Base-by-base conservation (phyloP, 257 asterid species). In the Avicennia marina region DNA sequence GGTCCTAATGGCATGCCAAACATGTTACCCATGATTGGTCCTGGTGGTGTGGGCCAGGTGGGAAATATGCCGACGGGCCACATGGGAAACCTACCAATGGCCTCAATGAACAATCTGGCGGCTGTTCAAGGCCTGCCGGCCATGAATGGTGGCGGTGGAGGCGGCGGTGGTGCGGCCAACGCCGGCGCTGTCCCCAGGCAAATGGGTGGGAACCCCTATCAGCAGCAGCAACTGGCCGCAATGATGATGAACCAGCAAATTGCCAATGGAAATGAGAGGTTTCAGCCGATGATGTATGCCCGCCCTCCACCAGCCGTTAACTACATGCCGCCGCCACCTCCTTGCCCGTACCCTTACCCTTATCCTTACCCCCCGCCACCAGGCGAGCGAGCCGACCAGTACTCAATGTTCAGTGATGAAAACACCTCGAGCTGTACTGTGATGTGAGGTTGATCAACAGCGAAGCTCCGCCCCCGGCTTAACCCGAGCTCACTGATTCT, bases 271-370 rank as follows among this genome's bases (percentile, higher is more conserved):
- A 85, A 88, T 25, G 98, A 91, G 71, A 70, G 98, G 84, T 91
- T 85, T 43, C 98, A 91, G 66, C 98, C 89, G 1, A 93, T 89
- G 99, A 89, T 89, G 94, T 93, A 89, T 18, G 97, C 96, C 0
- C 77, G 97, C 16, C 95, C 95, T 1, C 91, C 97, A 0, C 91
- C 99, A 0, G 96, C 94, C 0, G 94, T 84, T 1, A 93, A 83
- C 58, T 83, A 71, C 76, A 70, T 74, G 76, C 84, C 84, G 1
- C 84, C 75, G n/a, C 66, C 51, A 4, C 19, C 18, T 64, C 4
- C 24, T 7, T 61, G 74, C n/a, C 24, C 51, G 24, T 44, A n/a
- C 64, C 24, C 51, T n/a, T n/a, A n/a, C 19, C 24, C 4, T 17
- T 18, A n/a, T 2, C 79, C 84, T 0, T 75, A 75, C 69, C 77